Conservation (phyloP, 2,329 filamentous ascomycete genomes). For the Hypomyces perniciosus region DNA sequence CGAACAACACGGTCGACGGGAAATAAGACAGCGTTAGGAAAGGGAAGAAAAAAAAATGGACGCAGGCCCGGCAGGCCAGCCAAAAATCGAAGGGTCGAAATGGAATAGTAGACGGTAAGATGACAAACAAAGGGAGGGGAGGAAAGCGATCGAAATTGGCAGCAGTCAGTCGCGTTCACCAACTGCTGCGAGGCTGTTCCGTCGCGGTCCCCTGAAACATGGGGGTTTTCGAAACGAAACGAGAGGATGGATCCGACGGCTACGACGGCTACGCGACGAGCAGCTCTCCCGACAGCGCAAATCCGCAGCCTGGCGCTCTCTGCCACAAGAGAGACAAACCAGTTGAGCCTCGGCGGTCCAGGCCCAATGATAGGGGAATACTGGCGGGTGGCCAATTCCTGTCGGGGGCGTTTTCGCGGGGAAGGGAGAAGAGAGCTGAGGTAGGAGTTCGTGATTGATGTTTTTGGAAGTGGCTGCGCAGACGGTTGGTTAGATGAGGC, state of each 20-base stretch:
- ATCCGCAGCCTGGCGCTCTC: slow-evolving; percentile 3
- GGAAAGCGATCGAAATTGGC: background rate
- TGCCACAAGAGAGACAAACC: background rate
- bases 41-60: slow-evolving; percentile 2
- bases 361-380: background rate
- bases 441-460: background rate
- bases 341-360: background rate
- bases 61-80: background rate
- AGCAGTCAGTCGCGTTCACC: slow-evolving; percentile 7
- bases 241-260: slow-evolving; percentile 8
- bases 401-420: background rate
- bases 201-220: slow-evolving; percentile 12
- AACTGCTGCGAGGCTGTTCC: slow-evolving; percentile 5
- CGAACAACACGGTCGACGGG: background rate
- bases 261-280: slow-evolving; percentile 1
- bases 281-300: slow-evolving; percentile 6
- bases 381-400: background rate
- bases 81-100: background rate
- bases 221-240: slow-evolving; percentile 3
- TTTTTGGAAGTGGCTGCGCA: too few relatives aligned
- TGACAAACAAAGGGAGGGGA: background rate
- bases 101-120: background rate
- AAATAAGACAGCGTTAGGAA: background rate
- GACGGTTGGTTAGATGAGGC: too few relatives aligned
- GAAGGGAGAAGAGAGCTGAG: background rate